Conservation (phyloP, 495 filamentous ascomycete species). For the Darksidea phi region DNA sequence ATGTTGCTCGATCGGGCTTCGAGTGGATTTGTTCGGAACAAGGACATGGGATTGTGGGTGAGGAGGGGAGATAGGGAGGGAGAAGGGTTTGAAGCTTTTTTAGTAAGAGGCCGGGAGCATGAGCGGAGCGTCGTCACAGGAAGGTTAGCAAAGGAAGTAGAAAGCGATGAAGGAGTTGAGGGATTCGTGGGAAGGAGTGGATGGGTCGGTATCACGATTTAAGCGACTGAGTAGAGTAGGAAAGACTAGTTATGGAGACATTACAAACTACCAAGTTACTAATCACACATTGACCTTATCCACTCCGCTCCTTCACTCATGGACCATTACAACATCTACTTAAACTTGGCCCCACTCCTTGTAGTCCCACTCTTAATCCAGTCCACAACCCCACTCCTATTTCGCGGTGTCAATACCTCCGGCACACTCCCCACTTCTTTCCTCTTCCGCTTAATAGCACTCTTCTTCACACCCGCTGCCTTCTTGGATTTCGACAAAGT, state of each 20-base stretch:
- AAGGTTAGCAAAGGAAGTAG: slow-evolving; percentile 54
- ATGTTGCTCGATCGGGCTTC: slow-evolving; percentile 55
- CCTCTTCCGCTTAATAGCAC: no score
- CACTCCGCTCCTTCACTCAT: no score
- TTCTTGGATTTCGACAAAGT: no score
- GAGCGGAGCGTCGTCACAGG: slow-evolving; percentile 66
- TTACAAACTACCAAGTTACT: not conserved
- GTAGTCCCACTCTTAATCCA: slow-evolving; percentile 1
- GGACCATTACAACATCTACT: not conserved
- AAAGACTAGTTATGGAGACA: no score
- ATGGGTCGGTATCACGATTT: slow-evolving; percentile 49
- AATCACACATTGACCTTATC: not conserved
- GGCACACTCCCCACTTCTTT: not conserved
- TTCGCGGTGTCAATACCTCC: not conserved
- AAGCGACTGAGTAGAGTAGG: not conserved
- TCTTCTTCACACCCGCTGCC: no score
- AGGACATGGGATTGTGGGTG: slow-evolving; percentile 25
- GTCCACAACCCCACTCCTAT: not conserved
- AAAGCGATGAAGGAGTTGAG: slow-evolving; percentile 58
- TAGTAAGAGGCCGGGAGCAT: slow-evolving; percentile 55
- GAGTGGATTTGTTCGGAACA: slow-evolving; percentile 52
- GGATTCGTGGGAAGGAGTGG: slow-evolving; percentile 55
- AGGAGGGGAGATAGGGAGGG: slow-evolving; percentile 25
- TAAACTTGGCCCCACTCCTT: slow-evolving; percentile 11
- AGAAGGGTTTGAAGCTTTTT: slow-evolving; percentile 55